Conservation (phyloP, 768 basidiomycete species). For the Strobilomyces dryophilus region DNA sequence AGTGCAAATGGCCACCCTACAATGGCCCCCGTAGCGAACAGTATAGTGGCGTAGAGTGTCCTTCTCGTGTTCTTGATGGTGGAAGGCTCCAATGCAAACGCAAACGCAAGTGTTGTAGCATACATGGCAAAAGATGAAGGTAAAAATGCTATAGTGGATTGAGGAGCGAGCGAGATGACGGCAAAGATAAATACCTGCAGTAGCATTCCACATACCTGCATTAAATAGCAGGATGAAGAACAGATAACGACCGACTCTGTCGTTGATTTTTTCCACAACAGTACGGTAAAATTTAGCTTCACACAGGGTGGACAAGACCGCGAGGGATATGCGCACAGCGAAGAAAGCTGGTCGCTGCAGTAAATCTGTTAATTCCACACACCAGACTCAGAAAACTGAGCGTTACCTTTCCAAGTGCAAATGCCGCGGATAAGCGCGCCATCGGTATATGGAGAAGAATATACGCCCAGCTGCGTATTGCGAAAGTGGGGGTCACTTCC, state of each 20-base stretch:
- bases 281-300: constrained; percentile 83
- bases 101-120: constrained; percentile 71
- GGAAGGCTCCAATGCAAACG: constrained; percentile 60
- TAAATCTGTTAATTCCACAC: constrained; percentile 11
- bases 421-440: constrained; percentile 52
- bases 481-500: constrained; percentile 88
- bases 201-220: constrained; percentile 94
- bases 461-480: constrained; percentile 96
- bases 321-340: constrained; percentile 76
- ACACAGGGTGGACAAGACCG: constrained; percentile 63
- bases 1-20: constrained; percentile 98
- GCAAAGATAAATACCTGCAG: constrained; percentile 51
- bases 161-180: constrained; percentile 5
- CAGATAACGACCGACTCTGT: constrained; percentile 89
- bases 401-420: constrained; percentile 70
- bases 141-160: constrained; percentile 65
- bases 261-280: constrained; percentile 78
- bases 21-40: constrained; percentile 78
- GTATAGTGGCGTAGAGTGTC: constrained; percentile 60
- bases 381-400: background rate
- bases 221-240: constrained; percentile 82
- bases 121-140: constrained; percentile 97
- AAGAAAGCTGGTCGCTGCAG: constrained; percentile 84
- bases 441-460: constrained; percentile 76
- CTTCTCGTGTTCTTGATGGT: constrained; percentile 49